Conservation (phyloP, 805 yeast species). For the Pichia cabralensis region DNA sequence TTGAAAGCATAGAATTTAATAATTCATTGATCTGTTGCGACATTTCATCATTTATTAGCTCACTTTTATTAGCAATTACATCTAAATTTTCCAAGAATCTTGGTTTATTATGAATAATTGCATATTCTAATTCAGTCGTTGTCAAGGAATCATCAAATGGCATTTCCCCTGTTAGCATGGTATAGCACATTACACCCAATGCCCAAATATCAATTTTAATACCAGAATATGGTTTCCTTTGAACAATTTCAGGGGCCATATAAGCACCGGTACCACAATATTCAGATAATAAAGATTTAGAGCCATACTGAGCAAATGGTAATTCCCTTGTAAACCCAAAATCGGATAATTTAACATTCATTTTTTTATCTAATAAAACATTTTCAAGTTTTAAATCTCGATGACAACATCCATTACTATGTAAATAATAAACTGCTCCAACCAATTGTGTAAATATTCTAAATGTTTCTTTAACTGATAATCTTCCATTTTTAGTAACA, state of each 20-base stretch:
- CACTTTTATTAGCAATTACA: not conserved
- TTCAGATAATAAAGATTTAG: slow-evolving; percentile 48
- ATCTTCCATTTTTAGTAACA: slow-evolving; percentile 40
- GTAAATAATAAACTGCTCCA: slow-evolving; percentile 70
- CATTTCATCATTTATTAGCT: too few species aligned
- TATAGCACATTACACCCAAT: slow-evolving; percentile 78
- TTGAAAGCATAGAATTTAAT: slow-evolving; percentile 45
- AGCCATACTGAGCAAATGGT: slow-evolving; percentile 21
- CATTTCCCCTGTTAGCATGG: slow-evolving; percentile 76
- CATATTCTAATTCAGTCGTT: slow-evolving; percentile 50
- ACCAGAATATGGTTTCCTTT: slow-evolving; percentile 65
- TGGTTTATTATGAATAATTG: slow-evolving; percentile 62
- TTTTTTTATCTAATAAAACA: slow-evolving; percentile 50
- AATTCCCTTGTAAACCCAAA: slow-evolving; percentile 89
- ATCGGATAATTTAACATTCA: slow-evolving; percentile 71
- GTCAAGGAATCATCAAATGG: slow-evolving; percentile 74
- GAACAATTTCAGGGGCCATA: slow-evolving; percentile 90
- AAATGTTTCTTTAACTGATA: slow-evolving; percentile 41
- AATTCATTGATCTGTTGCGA: slow-evolving; percentile 44
- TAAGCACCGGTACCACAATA: slow-evolving; percentile 92
- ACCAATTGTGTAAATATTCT: slow-evolving; percentile 54
- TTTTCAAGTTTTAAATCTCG: slow-evolving; percentile 94
- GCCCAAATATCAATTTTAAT: slow-evolving; percentile 85
- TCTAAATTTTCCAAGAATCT: slow-evolving; percentile 28
- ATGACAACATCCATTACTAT: slow-evolving; percentile 73